Evolutionary conservation across 768 basidiomycete species (phyloP), one percentile per base, ranked within the genome.

Genomic region (Pisolithus sp.): DNA sequence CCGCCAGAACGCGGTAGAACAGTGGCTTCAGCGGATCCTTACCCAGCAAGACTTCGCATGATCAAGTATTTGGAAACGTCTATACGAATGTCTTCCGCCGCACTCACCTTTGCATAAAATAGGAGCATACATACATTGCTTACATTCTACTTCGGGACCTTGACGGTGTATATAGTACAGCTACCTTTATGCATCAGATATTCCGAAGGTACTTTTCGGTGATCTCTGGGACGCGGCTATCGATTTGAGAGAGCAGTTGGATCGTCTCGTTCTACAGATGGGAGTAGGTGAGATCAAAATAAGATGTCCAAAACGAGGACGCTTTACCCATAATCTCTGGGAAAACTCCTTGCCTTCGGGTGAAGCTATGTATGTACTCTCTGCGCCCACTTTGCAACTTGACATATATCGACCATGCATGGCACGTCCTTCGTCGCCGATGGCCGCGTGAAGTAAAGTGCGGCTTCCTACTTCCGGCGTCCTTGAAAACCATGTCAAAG

Each of bases 391-490:
- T 46, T 56, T 53, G 51, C 58, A 65, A 15, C 38, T 58, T 20
- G 64, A 59, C 8, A 70, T 42, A 48, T 70, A 71, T 45, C 58
- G 59, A 26, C 71, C 70, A 46, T 64, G 59, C 46, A 58, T 58
- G 9, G 9, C 24, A 52, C 52, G 51, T 37, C 63, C 62, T 41
- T 51, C 41, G 30, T 51, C 64, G 21, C 59, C 64, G 23, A 71
- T 54, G 10, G 65, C 68, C 7, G 68, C 62, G 30, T 66, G 68
- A 4, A 71, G 57, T 20, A 75, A 57, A 20, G 69, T 66, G 37
- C 71, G 67, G 49, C 69, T 61, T 7, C 73, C 74, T 24, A 60
- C 41, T 50, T 74, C 71, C 0, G 70, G 57, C 17, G 66, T 52
- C 21, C 67, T 63, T 1, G 64, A 71, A 3, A 74, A 8, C 23